Conservation (phyloP, 2,329 filamentous ascomycete genomes). For the Talaromyces sp. region DNA sequence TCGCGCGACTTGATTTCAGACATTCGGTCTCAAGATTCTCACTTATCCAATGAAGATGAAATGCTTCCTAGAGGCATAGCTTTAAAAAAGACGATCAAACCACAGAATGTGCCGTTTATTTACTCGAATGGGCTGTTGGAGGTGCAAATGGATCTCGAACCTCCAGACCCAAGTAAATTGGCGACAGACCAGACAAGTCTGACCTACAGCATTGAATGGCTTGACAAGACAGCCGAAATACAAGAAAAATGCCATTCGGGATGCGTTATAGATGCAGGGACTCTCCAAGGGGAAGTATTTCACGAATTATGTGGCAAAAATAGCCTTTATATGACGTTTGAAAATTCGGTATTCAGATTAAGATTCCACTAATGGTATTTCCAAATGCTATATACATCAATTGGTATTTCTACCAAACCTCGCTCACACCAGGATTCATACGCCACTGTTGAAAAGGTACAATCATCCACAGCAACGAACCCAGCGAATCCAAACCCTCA, state of each 20-base stretch:
- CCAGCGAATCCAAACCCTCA: conserved; percentile 9
- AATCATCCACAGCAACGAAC: conserved; percentile 9
- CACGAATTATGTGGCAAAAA: conserved; percentile 5
- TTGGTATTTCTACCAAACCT: conserved; percentile 4
- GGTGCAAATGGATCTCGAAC: conserved; percentile 4
- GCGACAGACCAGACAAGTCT: background rate
- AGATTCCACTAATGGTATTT: background rate
- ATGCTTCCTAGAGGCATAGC: background rate
- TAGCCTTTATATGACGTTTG: background rate
- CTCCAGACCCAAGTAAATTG: background rate
- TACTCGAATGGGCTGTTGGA: conserved; percentile 1
- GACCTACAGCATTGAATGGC: background rate
- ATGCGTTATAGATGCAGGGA: conserved; percentile 1
- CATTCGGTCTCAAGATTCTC: background rate
- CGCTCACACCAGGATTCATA: conserved; percentile 1
- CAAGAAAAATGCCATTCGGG: background rate
- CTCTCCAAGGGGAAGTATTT: background rate
- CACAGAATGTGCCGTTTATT: background rate
- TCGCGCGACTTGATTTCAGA: background rate
- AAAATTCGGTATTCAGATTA: background rate
- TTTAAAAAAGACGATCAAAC: background rate
- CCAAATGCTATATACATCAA: background rate
- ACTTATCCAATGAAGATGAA: background rate
- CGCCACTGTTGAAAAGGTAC: conserved; percentile 11
- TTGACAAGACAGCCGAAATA: background rate